Base-by-base conservation (phyloP, 371 early-diverging fungal genomes). In the Mucor irregularis region DNA sequence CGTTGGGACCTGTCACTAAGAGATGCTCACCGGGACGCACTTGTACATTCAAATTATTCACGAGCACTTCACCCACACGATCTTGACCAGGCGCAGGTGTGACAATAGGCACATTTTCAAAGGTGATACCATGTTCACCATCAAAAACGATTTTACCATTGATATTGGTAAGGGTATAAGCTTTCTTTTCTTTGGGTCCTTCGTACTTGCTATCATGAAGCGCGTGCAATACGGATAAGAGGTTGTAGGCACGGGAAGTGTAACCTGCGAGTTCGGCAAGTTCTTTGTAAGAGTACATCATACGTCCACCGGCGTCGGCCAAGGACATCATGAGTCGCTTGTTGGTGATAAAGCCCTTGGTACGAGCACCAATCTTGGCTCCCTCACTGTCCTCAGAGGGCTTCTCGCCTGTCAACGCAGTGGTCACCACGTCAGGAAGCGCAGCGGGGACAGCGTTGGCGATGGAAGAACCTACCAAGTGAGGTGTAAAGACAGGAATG, bases 261-360 rank as follows among this genome's bases (percentile, higher is more conserved):
- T 88, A 91, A 22, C 93, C 93, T 2, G 92, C 93, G 38, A 93
- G 73, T 68, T 92, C 92, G 17, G 90, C 85, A 53, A 93, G 65
- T 58, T 92, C 93, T 66, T 91, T 94, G 74, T 89, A 91, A 0
- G 90, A 86, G 57, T 91, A 91, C 90, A 94, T 91, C 78, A 94
- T 86, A 48, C 95, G 85, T 28, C 95, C 95, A 69, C 92, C 92
- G 14, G 95, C 95, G 74, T 94, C 95, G 1, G 93, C 92, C 28
- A 92, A 74, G 3, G 87, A 85, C 61, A 93, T 79, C 86, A 94
- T 85, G 40, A 87, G 66, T 45, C 95, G 78, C 55, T 91, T 87
- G 71, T 92, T 95, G 38, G 97, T 97, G 37, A 97, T 88, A 49
- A 96, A 96, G 2, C 87, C 88, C 55, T 89, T 86, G 11, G 93